Evolutionary conservation across 225 moss, liverwort and hornwort genomes (phyloP).

Genomic region (Pseudisothecium myosuroides): DNA sequence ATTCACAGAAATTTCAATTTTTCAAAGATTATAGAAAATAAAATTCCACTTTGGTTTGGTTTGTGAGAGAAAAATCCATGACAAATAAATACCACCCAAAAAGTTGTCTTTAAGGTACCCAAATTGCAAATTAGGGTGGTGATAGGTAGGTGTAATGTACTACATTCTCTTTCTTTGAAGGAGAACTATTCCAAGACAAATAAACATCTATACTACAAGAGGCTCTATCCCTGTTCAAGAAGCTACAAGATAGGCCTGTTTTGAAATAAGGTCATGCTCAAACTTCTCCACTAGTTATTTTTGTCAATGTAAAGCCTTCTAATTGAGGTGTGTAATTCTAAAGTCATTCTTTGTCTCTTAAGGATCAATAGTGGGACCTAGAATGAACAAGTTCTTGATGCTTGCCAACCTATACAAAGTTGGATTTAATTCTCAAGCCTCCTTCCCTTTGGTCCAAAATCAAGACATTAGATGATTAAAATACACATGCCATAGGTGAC

Average conservation of each 20-base stretch:
- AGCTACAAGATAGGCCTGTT: rapidly evolving
- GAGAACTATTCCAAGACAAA: not conserved
- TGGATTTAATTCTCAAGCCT: too few relatives aligned
- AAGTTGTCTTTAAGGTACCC: not conserved
- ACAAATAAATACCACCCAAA: not conserved
- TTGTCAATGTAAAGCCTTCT: too few relatives aligned
- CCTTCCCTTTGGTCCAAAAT: too few relatives aligned
- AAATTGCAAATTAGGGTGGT: not conserved
- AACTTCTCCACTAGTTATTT: not conserved
- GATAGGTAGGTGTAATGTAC: not conserved
- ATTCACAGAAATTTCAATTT: too few relatives aligned
- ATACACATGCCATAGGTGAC: too few relatives aligned
- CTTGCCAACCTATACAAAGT: not conserved
- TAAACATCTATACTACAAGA: not conserved
- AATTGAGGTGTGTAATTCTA: not conserved
- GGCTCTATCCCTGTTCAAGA: not conserved
- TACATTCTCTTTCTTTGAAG: not conserved
- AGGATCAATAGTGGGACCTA: too few relatives aligned
- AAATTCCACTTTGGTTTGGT: not conserved
- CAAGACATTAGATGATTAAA: too few relatives aligned
- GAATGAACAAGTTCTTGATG: too few relatives aligned
- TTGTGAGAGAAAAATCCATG: not conserved
- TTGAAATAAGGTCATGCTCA: not conserved
- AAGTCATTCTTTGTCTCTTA: not conserved
- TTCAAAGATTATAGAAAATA: not conserved